These are phyloP conservation scores for Tritrichomonas musculus DNA, from an alignment of 208 protist species.

Conservation along the genomic window DNA sequence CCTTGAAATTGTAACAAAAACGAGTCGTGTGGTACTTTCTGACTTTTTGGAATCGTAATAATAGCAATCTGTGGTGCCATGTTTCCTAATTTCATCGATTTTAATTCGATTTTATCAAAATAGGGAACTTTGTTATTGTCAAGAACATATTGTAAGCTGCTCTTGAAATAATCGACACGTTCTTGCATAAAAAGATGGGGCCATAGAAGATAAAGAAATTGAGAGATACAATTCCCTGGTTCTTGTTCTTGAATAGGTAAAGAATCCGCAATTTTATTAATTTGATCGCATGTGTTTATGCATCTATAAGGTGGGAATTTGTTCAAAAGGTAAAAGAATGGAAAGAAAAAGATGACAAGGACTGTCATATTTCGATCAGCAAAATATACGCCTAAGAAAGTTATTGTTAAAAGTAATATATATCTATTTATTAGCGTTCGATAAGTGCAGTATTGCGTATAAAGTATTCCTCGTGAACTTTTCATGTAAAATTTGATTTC, in stretches of 20 bases:
- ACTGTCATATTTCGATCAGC: too few species aligned
- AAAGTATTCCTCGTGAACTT: too few species aligned
- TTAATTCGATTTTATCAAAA: background rate
- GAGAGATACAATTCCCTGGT: background rate
- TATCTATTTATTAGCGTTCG: too few species aligned
- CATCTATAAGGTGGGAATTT: background rate
- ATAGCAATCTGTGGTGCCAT: background rate
- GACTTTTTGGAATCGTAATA: background rate
- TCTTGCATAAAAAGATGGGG: slow-evolving; percentile 1
- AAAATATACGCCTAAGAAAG: too few species aligned
- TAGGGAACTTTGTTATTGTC: background rate
- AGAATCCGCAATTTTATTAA: background rate
- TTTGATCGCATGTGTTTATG: background rate
- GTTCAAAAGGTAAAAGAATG: background rate
- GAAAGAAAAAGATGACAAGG: background rate
- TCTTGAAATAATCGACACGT: background rate
- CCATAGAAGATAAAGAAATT: background rate
- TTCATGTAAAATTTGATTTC: too few species aligned
- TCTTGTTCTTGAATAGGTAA: background rate
- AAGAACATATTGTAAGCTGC: background rate
- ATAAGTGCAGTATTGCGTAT: too few species aligned
- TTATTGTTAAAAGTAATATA: too few species aligned
- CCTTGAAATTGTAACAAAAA: background rate
- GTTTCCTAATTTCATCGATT: background rate
- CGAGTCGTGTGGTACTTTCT: background rate